These are phyloP conservation scores for Lathyrus aphaca DNA, from an alignment of 306 rosid genomes.

Conservation along the genomic window DNA sequence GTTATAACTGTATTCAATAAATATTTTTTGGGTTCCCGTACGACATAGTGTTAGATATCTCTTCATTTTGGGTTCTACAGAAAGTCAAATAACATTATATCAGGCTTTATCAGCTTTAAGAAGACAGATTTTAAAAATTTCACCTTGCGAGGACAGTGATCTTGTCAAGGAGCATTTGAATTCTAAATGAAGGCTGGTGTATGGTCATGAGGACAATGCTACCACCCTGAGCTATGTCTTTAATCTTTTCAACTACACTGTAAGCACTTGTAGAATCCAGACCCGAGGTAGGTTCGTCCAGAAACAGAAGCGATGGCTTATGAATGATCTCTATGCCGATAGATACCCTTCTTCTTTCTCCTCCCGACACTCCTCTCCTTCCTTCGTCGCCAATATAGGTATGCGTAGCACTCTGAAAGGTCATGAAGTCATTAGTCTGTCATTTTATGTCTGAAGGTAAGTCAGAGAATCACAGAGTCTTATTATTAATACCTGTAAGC, in stretches of 20 bases:
- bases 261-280: constrained; percentile 89
- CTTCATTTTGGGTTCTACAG: no score
- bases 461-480: not conserved
- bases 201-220: constrained; percentile 89
- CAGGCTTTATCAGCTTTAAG: constrained; percentile 3
- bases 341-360: constrained; percentile 84
- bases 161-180: constrained; percentile 79
- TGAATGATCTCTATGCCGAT: constrained; percentile 87
- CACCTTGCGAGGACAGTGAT: constrained; percentile 88
- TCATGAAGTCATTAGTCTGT: constrained; percentile 14
- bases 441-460: not conserved
- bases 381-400: constrained; percentile 88
- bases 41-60: not conserved
- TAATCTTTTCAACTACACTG: constrained; percentile 85
- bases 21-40: not conserved
- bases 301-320: constrained; percentile 75
- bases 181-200: constrained; percentile 87
- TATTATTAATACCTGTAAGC: constrained; percentile 60
- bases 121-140: constrained; percentile 10
- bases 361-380: constrained; percentile 86
- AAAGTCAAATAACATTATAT: constrained; percentile 4
- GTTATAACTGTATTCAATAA: not conserved
- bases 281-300: constrained; percentile 94
- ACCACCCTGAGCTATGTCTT: constrained; percentile 85
- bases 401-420: constrained; percentile 68